Base-by-base conservation (phyloP, 495 filamentous ascomycete genomes). In the Tuber melanosporum region DNA sequence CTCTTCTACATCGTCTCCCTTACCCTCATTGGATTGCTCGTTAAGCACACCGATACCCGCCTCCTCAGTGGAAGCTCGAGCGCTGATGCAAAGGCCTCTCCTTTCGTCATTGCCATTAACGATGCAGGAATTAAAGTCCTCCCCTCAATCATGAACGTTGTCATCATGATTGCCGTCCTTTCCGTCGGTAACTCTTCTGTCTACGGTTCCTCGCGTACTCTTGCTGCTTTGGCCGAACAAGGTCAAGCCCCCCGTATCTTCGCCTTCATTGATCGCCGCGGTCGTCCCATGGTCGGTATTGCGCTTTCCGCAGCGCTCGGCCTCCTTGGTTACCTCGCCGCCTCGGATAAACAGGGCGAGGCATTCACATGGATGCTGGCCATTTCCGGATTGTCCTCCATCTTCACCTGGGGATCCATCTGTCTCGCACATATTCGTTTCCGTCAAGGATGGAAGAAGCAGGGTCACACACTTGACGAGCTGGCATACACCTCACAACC, bases 401-500 rank as follows among this genome's bases (percentile, higher is more conserved):
- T 98, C 85, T 93, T 98, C 86, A 97, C 95, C 49, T 98, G 95
- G 95, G 91, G 90, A 72, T 94, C 91, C 62, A 93, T 98, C 84
- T 97, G 93, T 82, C 85, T 95, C 0, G 87, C 89, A 0, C 95
- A 98, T 84, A 96, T 98, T 85, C 93, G 94, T 44, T 98, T 98
- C 88, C 94, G 95, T 49, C 85, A 86, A 3, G 94, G 89, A 15
- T 97, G 93, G 94, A 85, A 85, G 22, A 73, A 87, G 2, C 89
- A 93, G 75, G 92, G 92, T 72, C 90, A 92, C 83, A 86, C 84
- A 15, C 85, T 95, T 20, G 85, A 91, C 49, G 92, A 97, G 76
- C 85, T 99, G 20, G 90, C 93, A 3, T 99, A 94, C 87, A 85
- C 82, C 17, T 92, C 92, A 3, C 94, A 95, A 78, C 88, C 91